Percentiles rank a stretch among this genome's conserved stretches.
Evolutionary conservation across 169 alveolate genomes (phyloP).

Genomic region (Eimeria necatrix): DNA sequence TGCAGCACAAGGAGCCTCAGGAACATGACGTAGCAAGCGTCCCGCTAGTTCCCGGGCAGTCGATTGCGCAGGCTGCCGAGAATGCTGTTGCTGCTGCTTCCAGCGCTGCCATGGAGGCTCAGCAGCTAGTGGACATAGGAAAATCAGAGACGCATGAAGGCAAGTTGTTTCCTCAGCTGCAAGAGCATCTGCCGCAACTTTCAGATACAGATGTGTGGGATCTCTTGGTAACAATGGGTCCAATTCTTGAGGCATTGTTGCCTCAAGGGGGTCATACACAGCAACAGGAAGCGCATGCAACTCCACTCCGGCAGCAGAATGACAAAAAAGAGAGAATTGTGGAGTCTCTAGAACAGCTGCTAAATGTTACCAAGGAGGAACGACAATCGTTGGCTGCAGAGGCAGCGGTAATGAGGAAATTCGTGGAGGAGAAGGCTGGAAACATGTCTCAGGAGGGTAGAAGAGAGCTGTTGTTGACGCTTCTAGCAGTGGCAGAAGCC

Average conservation of each 20-base stretch:
- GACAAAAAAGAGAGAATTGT: neutral
- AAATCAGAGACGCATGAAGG: neutral
- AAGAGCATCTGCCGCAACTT: neutral
- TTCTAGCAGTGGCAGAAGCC: constrained; percentile 66
- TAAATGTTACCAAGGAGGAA: neutral
- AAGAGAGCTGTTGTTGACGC: constrained; percentile 57
- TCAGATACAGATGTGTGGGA: constrained; percentile 39
- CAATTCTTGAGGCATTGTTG: constrained; percentile 41
- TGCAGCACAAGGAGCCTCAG: neutral
- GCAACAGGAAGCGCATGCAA: neutral
- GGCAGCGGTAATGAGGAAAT: constrained; percentile 16
- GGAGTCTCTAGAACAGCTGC: neutral
- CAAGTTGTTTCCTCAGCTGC: constrained; percentile 19
- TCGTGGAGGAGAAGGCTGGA: constrained; percentile 47
- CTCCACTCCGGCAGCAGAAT: neutral
- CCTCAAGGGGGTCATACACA: constrained; percentile 4
- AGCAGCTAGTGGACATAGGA: constrained; percentile 38
- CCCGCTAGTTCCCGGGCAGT: neutral
- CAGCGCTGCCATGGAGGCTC: constrained; percentile 41
- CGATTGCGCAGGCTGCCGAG: constrained; percentile 28
- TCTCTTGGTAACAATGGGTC: constrained; percentile 40
- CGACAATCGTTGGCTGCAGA: constrained; percentile 48
- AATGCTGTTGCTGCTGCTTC: constrained; percentile 40
- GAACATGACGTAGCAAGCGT: neutral
- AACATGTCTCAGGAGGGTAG: constrained; percentile 18